Evolutionary conservation across 1,284 basidiomycete genomes (phyloP), one percentile per base, ranked within the genome.

Genomic region (Thelephora terrestris): DNA sequence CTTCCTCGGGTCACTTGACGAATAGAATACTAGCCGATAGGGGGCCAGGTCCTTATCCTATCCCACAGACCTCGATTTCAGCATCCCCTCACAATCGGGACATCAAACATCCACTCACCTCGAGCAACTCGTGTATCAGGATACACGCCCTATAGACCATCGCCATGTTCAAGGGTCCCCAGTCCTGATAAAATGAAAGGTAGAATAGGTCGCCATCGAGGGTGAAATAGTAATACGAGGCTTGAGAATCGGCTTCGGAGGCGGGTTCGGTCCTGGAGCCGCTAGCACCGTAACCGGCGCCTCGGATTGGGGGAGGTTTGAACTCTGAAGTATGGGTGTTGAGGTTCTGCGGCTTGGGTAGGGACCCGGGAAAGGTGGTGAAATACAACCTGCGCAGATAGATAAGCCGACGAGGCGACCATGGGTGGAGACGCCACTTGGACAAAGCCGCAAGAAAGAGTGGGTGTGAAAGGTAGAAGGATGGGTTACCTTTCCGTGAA

Each of bases 131-230:
- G 61, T 95, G 91, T 45, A 97, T 85, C 55, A 89, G 77, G 43
- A 96, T 84, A 71, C 94, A 98, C 38, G 95, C 91, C 59, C 91
- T 88, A 69, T 92, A 94, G 10, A 94, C 85, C 79, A 90, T 90
- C 4, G 88, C 84, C 36, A 94, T 75, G 64, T 96, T 96, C 52
- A 95, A 71, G 16, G 96, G 95, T 9, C 95, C 95, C 82, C 89
- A 91, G 65, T 97, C 93, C 61, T 89, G 81, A 62, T 87, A 92
- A 76, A 99, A 99, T 32, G 88, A 88, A 50, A 93, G 79, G 71
- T 99, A 99, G 54, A 85, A 76, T 47, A 98, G 78, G 55, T 92
- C 84, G 67, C 94, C 84, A 68, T 98, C 91, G 68, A 95, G 80
- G 48, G 84, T 87, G 69, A 90, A 89, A 65, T 84, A 90, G 66